Evolutionary conservation across 306 rosid genomes (phyloP).

Genomic region (Boehmeria nivea): DNA sequence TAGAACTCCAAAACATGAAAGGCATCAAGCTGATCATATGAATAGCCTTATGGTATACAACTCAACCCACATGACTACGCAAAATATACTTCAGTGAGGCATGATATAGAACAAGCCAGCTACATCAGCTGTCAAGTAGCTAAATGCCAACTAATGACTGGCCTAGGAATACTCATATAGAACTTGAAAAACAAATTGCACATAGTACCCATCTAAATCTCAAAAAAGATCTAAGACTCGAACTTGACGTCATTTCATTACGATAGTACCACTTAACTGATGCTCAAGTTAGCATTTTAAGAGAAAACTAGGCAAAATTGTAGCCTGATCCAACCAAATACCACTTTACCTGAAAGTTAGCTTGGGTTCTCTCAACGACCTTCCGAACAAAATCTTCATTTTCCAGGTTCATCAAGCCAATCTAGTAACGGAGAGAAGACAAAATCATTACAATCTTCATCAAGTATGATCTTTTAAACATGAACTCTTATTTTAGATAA

Average conservation of each 20-base stretch:
- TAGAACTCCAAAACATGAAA: no score
- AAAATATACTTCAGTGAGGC: no score
- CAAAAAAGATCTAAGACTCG: neutral
- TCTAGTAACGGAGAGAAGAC: slow-evolving; percentile 35
- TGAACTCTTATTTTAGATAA: neutral
- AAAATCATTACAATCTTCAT: slow-evolving; percentile 2
- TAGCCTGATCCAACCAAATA: slow-evolving; percentile 11
- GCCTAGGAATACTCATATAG: neutral
- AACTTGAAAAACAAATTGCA: no score
- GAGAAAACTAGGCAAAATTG: slow-evolving; percentile 11
- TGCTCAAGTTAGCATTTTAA: neutral
- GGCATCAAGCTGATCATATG: no score
- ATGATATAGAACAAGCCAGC: neutral
- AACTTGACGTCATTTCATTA: neutral
- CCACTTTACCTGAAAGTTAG: slow-evolving; percentile 68
- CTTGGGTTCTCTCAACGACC: slow-evolving; percentile 57
- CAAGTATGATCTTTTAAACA: neutral
- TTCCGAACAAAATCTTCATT: slow-evolving; percentile 64
- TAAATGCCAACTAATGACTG: neutral
- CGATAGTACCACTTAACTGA: neutral
- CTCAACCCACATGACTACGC: no score
- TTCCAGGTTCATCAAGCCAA: slow-evolving; percentile 86
- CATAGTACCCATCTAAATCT: no score
- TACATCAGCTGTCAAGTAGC: neutral
- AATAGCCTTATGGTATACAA: no score